Evolutionary conservation across 805 yeast genomes (phyloP).

Genomic region (Candida sonorensis): DNA sequence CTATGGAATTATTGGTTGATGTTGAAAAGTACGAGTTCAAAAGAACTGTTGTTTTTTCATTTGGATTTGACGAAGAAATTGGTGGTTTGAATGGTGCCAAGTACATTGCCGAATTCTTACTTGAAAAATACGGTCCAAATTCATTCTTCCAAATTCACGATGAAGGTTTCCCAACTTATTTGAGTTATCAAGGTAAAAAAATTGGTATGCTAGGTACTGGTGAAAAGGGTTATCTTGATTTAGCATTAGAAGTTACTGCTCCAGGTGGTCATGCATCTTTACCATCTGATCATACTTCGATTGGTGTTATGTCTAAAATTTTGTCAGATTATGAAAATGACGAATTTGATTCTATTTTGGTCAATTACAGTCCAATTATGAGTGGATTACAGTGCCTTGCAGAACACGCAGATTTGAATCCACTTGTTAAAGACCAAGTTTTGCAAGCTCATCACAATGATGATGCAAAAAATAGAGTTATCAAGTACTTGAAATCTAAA

Average conservation of each 20-base stretch:
- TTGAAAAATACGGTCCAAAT: constrained; percentile 48
- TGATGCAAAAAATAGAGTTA: no score
- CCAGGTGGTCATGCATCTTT: constrained; percentile 77
- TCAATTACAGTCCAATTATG: constrained; percentile 51
- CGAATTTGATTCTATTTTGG: constrained; percentile 41
- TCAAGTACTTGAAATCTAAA: no score
- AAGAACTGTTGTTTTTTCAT: constrained; percentile 54
- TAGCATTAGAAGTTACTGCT: constrained; percentile 41
- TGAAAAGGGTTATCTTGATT: constrained; percentile 48
- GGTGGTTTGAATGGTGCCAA: constrained; percentile 59
- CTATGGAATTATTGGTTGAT: constrained; percentile 48
- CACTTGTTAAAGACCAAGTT: constrained; percentile 21
- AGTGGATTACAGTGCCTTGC: constrained; percentile 55
- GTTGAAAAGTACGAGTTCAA: constrained; percentile 49
- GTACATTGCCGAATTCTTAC: constrained; percentile 37
- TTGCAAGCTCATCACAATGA: no score
- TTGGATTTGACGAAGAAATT: constrained; percentile 76
- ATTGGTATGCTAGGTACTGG: no score
- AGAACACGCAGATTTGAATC: constrained; percentile 31
- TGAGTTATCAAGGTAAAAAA: constrained; percentile 30
- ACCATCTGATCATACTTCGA: constrained; percentile 73
- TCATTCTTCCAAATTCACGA: constrained; percentile 56
- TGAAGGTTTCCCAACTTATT: constrained; percentile 48
- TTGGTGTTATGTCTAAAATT: constrained; percentile 61
- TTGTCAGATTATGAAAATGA: constrained; percentile 46